Evolutionary conservation across 1,284 basidiomycete genomes (phyloP), one percentile per base, ranked within the genome.

Genomic region (Naganishia sp.): DNA sequence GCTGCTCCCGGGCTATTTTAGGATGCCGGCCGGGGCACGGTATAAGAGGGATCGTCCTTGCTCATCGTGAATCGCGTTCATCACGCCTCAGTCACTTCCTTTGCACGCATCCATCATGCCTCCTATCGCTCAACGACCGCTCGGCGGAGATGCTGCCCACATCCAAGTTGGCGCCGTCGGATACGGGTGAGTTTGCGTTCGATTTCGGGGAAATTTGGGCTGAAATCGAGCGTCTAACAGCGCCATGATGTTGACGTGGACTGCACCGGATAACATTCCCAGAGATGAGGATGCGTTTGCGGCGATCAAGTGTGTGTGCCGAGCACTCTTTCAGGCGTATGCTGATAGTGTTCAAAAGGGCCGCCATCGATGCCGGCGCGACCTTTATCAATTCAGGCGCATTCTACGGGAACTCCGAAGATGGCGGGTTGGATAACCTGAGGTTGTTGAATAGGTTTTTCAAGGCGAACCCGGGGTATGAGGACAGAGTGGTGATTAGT

Each of bases 201-300:
- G n/a, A 13, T 15, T 48, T 21, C 23, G 42, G 23, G 13, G 15
- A 42, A 9, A 15, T 16, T 52, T 36, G 31, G 25, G n/a, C 56
- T 49, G 39, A 28, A 31, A 1, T 28, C 70, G 70, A 44, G 71
- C 28, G 5, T 28, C 28, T 5, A 28, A 73, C 78, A 85, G 85
- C 1, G 75, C 85, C 57, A 86, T 86, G 85, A 78, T 82, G 75
- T 82, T 86, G 78, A 85, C 84, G 71, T 84, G 72, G 73, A 81
- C 69, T n/a, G 60, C 46, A 78, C 82, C 18, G 73, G 70, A 28
- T 81, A 80, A 13, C 76, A 81, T 2, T 74, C 84, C 0, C 85
- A 43, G 9, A 0, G 66, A 88, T 53, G 83, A 85, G 61, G 78
- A 83, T 21, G 83, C 83, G 11, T 88, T 89, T 68, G 83, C 82